Conservation (phyloP, 176 grass and related monocot genomes). For the Otatea glauca region DNA sequence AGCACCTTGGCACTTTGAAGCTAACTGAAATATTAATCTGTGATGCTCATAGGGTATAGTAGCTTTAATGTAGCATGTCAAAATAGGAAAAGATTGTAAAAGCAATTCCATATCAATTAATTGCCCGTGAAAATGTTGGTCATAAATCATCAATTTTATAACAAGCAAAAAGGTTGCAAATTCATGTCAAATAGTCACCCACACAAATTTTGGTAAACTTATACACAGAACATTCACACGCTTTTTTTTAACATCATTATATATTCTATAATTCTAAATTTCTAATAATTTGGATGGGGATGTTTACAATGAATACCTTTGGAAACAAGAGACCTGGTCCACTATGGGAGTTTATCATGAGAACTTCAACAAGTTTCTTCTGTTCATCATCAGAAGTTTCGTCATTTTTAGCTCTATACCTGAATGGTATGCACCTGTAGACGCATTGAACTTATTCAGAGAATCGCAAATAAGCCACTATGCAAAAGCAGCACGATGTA, state of each 20-base stretch:
- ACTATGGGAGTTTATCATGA: constrained; percentile 98
- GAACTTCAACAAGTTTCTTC: constrained; percentile 82
- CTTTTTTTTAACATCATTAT: not conserved
- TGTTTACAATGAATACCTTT: constrained; percentile 61
- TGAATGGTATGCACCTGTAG: constrained; percentile 96
- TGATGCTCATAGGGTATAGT: not conserved
- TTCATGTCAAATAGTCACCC: not conserved
- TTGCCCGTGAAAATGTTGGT: not conserved
- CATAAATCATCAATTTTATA: constrained; percentile 13
- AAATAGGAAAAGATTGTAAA: not conserved
- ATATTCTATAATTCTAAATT: not conserved
- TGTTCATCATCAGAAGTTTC: constrained; percentile 48
- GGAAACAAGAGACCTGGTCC: constrained; percentile 93
- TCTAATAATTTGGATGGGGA: constrained; percentile 27
- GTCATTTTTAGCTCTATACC: constrained; percentile 61
- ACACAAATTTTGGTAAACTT: not conserved
- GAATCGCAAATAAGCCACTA: not conserved
- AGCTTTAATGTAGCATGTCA: not conserved
- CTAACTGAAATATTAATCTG: not conserved
- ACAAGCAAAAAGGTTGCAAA: not conserved
- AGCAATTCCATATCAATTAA: constrained; percentile 11
- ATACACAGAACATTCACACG: not conserved
- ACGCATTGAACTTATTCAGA: constrained; percentile 33
- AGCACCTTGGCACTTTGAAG: not conserved
- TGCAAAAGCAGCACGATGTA: not conserved